Base-by-base conservation (phyloP, 805 yeast species). In the Komagataella populi region DNA sequence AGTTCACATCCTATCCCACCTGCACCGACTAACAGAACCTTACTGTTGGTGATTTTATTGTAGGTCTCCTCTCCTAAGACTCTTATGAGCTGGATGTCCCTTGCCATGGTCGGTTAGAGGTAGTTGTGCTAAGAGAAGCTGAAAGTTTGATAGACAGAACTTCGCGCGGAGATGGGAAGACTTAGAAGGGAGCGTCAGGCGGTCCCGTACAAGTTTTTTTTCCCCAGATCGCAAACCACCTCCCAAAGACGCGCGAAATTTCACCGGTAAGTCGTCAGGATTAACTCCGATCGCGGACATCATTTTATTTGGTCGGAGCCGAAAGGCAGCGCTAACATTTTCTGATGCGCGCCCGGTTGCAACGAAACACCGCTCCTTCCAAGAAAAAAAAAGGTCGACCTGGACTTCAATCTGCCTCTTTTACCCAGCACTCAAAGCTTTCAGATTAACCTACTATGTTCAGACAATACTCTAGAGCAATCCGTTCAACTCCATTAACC, bases 1-100 rank as follows among this genome's bases (percentile, higher is more conserved):
- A 90, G 69, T 64, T 90, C 98, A 63, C 96, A 90, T 2, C 98
- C 98, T 56, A 90, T 89, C 6, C 98, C 98, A 30, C 98, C 98
- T 1, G 97, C 96, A 3, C 98, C 98, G 2, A 90, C 95, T 67
- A 90, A 70, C 24, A 90, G 68, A 12, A 89, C 87, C 55, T 78
- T 83, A 6, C 85, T 58, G 8, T 53, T 18, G n/a, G 61, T 59
- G 46, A 77, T 58, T 30, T 60, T 54, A 1, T 53, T 49, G 47
- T 63, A 64, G 12, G 64, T 56, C 10, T 64, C 66, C 0, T 57
- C 62, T 1, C 80, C 81, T 47, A 76, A 68, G n/a, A 78, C 67
- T 52, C 66, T 68, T 54, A 57, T 64, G 45, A 77, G 61, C 55
- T 73, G 71, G 2, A 72, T 65, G 53, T 72, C 73, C 59, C 64